Conservation (phyloP, 2,329 filamentous ascomycete species). For the Fonsecaea monophora region DNA sequence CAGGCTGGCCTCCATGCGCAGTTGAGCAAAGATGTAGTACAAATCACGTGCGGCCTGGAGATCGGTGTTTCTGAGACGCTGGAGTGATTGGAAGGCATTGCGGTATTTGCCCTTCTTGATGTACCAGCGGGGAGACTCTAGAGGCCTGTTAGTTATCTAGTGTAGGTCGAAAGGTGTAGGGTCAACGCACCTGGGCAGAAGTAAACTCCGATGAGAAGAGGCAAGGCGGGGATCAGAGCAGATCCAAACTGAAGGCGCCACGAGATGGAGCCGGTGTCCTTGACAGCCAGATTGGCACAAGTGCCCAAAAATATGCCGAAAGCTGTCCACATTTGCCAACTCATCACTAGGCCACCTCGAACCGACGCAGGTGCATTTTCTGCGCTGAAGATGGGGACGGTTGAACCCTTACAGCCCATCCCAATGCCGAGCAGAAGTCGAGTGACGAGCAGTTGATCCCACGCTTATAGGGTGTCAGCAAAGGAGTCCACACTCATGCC, state of each 20-base stretch:
- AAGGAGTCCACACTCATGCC: not conserved
- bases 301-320: constrained; percentile 72
- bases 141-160: constrained; percentile 48
- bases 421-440: constrained; percentile 78
- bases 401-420: constrained; percentile 76
- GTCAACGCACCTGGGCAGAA: constrained; percentile 63
- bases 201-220: constrained; percentile 64
- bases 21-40: constrained; percentile 62
- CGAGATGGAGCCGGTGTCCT: constrained; percentile 62
- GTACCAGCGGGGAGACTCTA: constrained; percentile 66
- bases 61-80: constrained; percentile 63
- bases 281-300: constrained; percentile 69
- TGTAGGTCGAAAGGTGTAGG: constrained; percentile 50
- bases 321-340: constrained; percentile 69
- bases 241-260: constrained; percentile 71
- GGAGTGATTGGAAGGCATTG: constrained; percentile 67
- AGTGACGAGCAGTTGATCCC: constrained; percentile 73
- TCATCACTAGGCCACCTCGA: constrained; percentile 80
- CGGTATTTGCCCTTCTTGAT: constrained; percentile 70
- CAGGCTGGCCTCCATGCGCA: constrained; percentile 53
- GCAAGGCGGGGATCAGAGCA: constrained; percentile 69
- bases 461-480: constrained; percentile 45
- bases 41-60: constrained; percentile 65
- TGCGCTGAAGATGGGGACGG: constrained; percentile 77
- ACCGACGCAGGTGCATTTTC: constrained; percentile 74